Base-by-base conservation (phyloP, 257 asterid genomes). In the Asclepias syriaca region DNA sequence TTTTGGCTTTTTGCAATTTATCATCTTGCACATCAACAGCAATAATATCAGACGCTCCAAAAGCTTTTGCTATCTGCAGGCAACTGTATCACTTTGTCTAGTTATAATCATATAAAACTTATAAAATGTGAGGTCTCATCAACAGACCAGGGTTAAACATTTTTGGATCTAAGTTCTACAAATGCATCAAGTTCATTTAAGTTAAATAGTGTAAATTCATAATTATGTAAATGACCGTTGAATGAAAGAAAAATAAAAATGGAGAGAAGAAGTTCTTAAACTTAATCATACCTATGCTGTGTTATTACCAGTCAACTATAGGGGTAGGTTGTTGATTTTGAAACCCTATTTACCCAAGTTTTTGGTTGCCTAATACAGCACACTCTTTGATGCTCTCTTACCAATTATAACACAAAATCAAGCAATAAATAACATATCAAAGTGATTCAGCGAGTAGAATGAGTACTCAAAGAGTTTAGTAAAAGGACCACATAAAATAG, bases 21-120 rank as follows among this genome's bases (percentile, higher is more conserved):
- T 91, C 98, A 71, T 94, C 99, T 73, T 87, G 95, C 67, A 94
- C 87, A 88, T 91, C 99, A 68, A 94, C 99, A 13, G 98, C 97
- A 78, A 94, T 94, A 66, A 94, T 89, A 83, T 87, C 95, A 74
- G 98, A 89, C 34, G 99, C 99, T 74, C 99, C 99, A 84, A 92
- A 94, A 75, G 98, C 99, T 78, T 87, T 85, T 67, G 99, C 98
- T 79, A 94, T 89, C 90, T 94, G 99, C 87, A 94, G 85, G 81
- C 98, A 91, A 84, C 98, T 94, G 92, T 77, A 78, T 53, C 45
- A 22, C n/a, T 6, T 79, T 77, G 75, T 76, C 32, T 65, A 77
- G 82, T 85, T 55, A 88, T 72, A 73, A 63, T 59, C 76, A 58
- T 77, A 61, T 60, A 65, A 67, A 50, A 50, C 19, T 15, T 50